Conservation (phyloP, 1,284 basidiomycete species). For the Cryptococcus maquisensis region DNA sequence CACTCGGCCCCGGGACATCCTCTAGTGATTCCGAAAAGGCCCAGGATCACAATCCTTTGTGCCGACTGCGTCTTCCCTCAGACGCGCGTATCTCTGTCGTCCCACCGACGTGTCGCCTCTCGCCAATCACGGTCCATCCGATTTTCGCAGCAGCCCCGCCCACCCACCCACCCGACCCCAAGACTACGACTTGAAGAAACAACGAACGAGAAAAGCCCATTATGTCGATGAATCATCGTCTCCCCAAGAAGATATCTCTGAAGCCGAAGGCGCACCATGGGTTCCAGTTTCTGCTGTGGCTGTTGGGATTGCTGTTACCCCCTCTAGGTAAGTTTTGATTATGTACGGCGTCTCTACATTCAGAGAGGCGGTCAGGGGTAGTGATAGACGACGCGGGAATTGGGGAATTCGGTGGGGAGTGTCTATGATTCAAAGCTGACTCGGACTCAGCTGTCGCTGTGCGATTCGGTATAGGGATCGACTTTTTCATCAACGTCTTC, state of each 20-base stretch:
- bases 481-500: conserved; percentile 89
- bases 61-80: neutral
- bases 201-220: neutral
- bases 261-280: conserved; percentile 73
- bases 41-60: no score
- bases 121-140: no score
- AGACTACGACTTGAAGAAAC: neutral
- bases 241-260: conserved; percentile 58
- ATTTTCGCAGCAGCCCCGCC: no score
- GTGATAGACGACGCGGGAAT: no score
- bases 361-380: neutral
- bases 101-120: no score
- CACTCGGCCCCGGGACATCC: no score
- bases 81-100: neutral
- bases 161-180: neutral
- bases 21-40: no score
- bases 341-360: neutral
- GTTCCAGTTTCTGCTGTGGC: conserved; percentile 74
- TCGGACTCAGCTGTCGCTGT: conserved; percentile 72
- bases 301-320: conserved; percentile 76
- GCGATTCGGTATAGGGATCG: conserved; percentile 85
- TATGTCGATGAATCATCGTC: conserved; percentile 33
- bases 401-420: neutral
- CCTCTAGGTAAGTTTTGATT: conserved; percentile 69
- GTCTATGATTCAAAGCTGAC: neutral